Evolutionary conservation across 2,329 filamentous ascomycete genomes (phyloP).

Genomic region (Endocalyx cinctus): DNA sequence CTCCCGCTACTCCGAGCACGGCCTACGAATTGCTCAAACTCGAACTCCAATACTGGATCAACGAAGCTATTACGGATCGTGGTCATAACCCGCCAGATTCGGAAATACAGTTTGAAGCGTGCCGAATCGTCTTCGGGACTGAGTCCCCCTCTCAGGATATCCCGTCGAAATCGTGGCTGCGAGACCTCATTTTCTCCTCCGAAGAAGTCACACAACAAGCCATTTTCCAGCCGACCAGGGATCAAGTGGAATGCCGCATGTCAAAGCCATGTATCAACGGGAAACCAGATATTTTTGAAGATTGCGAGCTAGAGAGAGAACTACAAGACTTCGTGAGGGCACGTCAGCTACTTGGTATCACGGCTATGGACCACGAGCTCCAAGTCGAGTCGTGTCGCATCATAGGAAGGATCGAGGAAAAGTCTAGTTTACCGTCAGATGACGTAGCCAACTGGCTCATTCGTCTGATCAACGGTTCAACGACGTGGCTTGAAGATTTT

Average conservation of each 20-base stretch:
- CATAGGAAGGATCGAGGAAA: constrained; percentile 51
- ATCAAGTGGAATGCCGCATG: constrained; percentile 42
- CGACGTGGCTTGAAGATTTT: constrained; percentile 53
- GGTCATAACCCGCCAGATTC: constrained; percentile 42
- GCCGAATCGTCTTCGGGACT: constrained; percentile 51
- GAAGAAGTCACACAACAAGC: constrained; percentile 39
- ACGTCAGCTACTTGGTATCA: constrained; percentile 51
- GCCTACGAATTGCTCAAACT: constrained; percentile 59
- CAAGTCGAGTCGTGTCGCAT: constrained; percentile 56
- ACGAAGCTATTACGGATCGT: constrained; percentile 38
- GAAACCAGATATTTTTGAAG: constrained; percentile 53
- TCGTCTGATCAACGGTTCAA: constrained; percentile 44
- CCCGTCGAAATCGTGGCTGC: constrained; percentile 50
- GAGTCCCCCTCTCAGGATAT: constrained; percentile 41
- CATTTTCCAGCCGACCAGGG: constrained; percentile 43
- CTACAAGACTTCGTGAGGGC: constrained; percentile 50
- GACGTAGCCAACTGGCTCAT: constrained; percentile 52
- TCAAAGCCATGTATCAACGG: constrained; percentile 51
- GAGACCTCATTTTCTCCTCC: constrained; percentile 52
- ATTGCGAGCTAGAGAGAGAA: constrained; percentile 51
- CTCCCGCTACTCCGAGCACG: constrained; percentile 45
- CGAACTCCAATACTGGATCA: constrained; percentile 50
- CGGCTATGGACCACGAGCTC: constrained; percentile 55
- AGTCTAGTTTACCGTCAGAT: constrained; percentile 44
- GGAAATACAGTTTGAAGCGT: constrained; percentile 55